Conservation (phyloP, 1,284 basidiomycete species). For the Pseudozyma sp. region DNA sequence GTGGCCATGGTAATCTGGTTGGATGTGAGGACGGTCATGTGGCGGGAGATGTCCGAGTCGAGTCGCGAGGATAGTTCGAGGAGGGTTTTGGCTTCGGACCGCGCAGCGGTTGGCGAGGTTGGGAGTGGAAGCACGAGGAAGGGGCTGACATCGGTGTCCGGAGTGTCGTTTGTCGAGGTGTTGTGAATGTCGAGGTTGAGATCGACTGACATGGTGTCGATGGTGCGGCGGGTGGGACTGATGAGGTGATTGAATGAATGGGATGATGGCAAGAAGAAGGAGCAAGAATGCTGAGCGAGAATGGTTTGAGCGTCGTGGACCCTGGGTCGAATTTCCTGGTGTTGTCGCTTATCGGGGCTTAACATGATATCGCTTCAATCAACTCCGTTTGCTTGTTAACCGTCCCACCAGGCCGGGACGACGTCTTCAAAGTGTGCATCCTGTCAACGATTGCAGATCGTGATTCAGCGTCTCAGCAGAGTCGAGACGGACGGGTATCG, state of each 20-base stretch:
- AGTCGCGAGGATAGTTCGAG: constrained; percentile 40
- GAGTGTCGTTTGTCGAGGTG: background rate
- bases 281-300: constrained; percentile 14
- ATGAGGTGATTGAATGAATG: background rate
- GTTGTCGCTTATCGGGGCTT: too few species aligned
- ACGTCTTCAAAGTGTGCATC: too few species aligned
- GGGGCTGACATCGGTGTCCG: constrained; percentile 32
- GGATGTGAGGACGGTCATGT: constrained; percentile 27
- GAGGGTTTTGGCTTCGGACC: constrained; percentile 34
- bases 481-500: too few species aligned
- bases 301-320: background rate
- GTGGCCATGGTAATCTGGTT: constrained; percentile 50
- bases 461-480: too few species aligned
- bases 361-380: too few species aligned
- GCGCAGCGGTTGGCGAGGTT: constrained; percentile 22
- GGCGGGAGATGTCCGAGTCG: constrained; percentile 34
- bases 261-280: background rate
- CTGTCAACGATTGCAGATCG: too few species aligned
- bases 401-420: too few species aligned
- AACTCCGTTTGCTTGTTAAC: too few species aligned
- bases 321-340: too few species aligned
- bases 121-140: constrained; percentile 26
- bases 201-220: constrained; percentile 29
- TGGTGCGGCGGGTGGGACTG: background rate
- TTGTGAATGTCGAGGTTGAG: constrained; percentile 45